Evolutionary conservation across 2,329 filamentous ascomycete genomes (phyloP).

Genomic region (Fusarium sp.): DNA sequence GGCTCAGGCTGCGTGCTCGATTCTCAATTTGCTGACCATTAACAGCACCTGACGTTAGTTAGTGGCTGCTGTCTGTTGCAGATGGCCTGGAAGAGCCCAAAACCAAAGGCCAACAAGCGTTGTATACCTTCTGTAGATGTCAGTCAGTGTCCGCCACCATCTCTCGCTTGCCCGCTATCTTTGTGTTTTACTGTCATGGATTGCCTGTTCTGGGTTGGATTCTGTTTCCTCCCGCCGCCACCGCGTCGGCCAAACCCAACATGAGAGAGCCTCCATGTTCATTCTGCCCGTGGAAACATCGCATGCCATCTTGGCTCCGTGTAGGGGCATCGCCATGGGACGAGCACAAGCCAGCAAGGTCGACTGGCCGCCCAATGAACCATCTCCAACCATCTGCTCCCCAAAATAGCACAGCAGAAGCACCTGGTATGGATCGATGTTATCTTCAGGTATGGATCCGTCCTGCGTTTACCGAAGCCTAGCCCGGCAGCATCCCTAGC

Average conservation of each 20-base stretch:
- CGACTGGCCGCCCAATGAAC: constrained; percentile 30
- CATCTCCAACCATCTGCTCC: constrained; percentile 27
- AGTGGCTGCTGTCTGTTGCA: constrained; percentile 23
- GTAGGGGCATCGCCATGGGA: constrained; percentile 29
- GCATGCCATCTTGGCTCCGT: constrained; percentile 36
- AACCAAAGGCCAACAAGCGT: background rate
- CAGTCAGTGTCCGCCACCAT: constrained; percentile 31
- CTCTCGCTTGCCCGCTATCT: constrained; percentile 10
- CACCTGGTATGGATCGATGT: constrained; percentile 41
- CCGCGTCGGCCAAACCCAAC: constrained; percentile 23
- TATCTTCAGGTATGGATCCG: constrained; percentile 40
- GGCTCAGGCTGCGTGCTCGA: constrained; percentile 13
- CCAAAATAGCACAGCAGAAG: constrained; percentile 42
- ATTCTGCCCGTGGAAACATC: constrained; percentile 27
- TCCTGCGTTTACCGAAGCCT: constrained; percentile 32
- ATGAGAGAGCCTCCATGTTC: constrained; percentile 28
- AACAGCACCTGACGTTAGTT: background rate
- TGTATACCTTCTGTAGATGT: constrained; percentile 27
- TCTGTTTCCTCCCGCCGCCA: constrained; percentile 35
- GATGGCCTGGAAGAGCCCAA: too few species aligned
- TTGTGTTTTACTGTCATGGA: constrained; percentile 7
- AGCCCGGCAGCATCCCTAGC: constrained; percentile 3
- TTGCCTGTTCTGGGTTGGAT: constrained; percentile 23
- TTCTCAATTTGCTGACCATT: background rate
- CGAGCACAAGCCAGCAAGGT: constrained; percentile 39